Percentiles rank a stretch among this genome's conserved stretches.
These are phyloP conservation scores for Candida boleticola DNA, from an alignment of 805 yeast species.

Conservation along the genomic window DNA sequence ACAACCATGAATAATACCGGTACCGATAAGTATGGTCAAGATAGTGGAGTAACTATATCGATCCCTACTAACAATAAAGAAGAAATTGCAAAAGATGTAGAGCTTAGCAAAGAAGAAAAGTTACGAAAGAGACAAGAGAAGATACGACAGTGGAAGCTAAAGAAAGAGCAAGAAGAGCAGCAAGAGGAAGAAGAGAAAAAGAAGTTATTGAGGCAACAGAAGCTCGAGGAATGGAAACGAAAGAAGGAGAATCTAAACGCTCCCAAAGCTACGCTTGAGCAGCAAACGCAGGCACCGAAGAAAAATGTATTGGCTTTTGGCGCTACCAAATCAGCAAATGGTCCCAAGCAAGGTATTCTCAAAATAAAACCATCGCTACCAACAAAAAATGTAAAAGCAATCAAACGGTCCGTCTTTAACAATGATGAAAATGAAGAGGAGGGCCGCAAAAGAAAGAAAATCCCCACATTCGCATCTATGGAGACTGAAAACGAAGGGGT, in stretches of 20 bases:
- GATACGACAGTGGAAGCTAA: constrained; percentile 43
- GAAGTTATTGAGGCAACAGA: constrained; percentile 30
- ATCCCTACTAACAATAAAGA: constrained; percentile 2
- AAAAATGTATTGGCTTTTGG: too few species aligned
- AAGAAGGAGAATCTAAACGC: not conserved
- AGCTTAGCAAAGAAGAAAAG: constrained; percentile 29
- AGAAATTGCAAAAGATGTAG: constrained; percentile 6
- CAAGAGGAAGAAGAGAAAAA: constrained; percentile 11
- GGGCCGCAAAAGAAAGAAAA: constrained; percentile 15
- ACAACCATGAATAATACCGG: not conserved
- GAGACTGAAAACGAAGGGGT: not conserved
- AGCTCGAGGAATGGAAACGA: constrained; percentile 53
- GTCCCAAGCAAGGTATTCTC: not conserved
- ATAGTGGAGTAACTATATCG: not conserved
- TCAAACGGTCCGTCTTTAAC: constrained; percentile 15
- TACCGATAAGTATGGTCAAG: not conserved
- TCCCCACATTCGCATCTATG: constrained; percentile 12
- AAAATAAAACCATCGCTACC: not conserved
- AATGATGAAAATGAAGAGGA: constrained; percentile 29
- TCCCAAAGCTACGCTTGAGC: not conserved
- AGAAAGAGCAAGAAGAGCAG: constrained; percentile 12
- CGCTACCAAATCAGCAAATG: too few species aligned
- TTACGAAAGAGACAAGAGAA: constrained; percentile 47
- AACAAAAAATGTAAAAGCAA: not conserved
- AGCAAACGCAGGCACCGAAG: too few species aligned